Percentiles rank a stretch among this genome's conserved stretches.
Conservation (phyloP, 2,329 filamentous ascomycete genomes). For the Beauveria sp. region DNA sequence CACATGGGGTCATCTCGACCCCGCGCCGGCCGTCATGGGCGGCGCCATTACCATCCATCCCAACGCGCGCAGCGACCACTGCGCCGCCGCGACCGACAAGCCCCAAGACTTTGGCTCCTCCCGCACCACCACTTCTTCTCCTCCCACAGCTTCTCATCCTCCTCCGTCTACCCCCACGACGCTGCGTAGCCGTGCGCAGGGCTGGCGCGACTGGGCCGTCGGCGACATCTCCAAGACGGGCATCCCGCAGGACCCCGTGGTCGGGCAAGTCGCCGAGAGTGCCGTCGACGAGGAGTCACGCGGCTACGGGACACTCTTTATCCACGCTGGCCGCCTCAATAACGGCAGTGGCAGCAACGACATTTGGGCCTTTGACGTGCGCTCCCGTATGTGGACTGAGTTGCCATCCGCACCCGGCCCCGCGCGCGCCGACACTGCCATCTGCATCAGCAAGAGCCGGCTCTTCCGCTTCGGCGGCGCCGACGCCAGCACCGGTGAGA, state of each 20-base stretch:
- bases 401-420: constrained; percentile 60
- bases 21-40: constrained; percentile 38
- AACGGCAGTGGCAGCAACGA: constrained; percentile 51
- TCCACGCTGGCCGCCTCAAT: constrained; percentile 68
- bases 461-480: constrained; percentile 78
- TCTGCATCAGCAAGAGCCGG: constrained; percentile 55
- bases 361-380: constrained; percentile 70
- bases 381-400: constrained; percentile 56
- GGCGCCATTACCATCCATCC: constrained; percentile 40
- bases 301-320: constrained; percentile 60
- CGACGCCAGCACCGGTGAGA: constrained; percentile 59
- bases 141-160: neutral
- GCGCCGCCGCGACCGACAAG: constrained; percentile 48
- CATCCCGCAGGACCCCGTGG: constrained; percentile 49
- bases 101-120: constrained; percentile 40
- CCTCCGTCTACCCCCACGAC: neutral
- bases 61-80: constrained; percentile 63
- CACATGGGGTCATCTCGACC: constrained; percentile 58
- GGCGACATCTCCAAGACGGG: constrained; percentile 44
- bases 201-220: constrained; percentile 49
- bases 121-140: neutral
- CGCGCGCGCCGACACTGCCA: constrained; percentile 57
- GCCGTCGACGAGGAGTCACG: constrained; percentile 54
- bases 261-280: constrained; percentile 47
- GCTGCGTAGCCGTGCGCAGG: constrained; percentile 23